These are phyloP conservation scores for Mycena albidolilacea DNA, from an alignment of 768 basidiomycete species.

Conservation along the genomic window DNA sequence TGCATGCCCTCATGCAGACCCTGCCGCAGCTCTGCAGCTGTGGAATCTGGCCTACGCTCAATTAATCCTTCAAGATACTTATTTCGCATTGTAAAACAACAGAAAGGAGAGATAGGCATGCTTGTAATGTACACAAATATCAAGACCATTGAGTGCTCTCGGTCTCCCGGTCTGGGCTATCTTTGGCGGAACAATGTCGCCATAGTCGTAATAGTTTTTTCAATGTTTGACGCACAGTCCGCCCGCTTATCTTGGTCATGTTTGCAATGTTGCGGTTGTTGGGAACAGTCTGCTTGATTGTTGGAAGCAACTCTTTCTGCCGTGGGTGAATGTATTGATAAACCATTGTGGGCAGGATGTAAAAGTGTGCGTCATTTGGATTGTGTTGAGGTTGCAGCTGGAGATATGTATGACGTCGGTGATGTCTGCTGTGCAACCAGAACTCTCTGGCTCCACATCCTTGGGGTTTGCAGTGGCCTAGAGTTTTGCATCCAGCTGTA, in stretches of 20 bases:
- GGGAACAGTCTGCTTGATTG: slow-evolving; percentile 6
- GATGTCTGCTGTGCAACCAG: no score
- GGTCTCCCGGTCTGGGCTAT: no score
- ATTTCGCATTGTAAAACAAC: no score
- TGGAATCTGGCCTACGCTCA: neutral
- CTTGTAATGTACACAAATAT: no score
- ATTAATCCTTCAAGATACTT: neutral
- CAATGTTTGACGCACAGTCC: slow-evolving; percentile 6
- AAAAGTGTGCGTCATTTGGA: no score
- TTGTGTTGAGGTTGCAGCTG: no score
- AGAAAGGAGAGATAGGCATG: no score
- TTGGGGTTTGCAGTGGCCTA: no score
- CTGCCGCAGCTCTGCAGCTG: neutral
- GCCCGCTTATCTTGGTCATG: slow-evolving; percentile 5
- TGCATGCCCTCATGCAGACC: neutral
- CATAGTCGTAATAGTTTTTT: slow-evolving; percentile 8
- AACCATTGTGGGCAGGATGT: neutral
- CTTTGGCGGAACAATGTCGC: neutral
- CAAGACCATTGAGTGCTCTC: no score
- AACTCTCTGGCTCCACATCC: no score
- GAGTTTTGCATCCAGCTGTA: no score
- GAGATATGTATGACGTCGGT: no score
- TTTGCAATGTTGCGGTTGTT: slow-evolving; percentile 1
- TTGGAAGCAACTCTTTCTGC: neutral
- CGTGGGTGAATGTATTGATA: slow-evolving; percentile 7